These are phyloP conservation scores for Gastrolobium bilobum DNA, from an alignment of 306 rosid genomes.

Conservation along the genomic window DNA sequence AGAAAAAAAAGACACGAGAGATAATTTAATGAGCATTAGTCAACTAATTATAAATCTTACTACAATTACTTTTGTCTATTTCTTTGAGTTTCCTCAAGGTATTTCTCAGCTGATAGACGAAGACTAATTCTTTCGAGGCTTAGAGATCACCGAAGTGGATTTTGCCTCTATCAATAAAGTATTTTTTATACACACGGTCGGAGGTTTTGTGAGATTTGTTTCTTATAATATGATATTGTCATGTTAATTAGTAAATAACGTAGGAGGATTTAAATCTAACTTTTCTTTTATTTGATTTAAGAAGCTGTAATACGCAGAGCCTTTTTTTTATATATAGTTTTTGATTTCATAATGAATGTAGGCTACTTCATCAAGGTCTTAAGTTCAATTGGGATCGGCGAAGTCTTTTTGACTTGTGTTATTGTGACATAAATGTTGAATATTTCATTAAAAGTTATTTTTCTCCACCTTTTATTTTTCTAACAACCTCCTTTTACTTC, in stretches of 20 bases:
- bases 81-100: too few relatives aligned
- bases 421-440: not conserved
- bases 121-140: too few relatives aligned
- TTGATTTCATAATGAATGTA: not conserved
- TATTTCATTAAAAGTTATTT: too few relatives aligned
- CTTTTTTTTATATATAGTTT: not conserved
- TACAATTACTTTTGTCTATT: not conserved
- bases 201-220: not conserved
- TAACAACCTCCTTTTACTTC: too few relatives aligned
- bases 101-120: too few relatives aligned
- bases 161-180: too few relatives aligned
- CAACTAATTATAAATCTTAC: not conserved
- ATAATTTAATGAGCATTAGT: slow-evolving; percentile 2
- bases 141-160: too few relatives aligned
- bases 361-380: not conserved
- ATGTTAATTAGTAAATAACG: slow-evolving; percentile 28
- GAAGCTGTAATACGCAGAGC: slow-evolving; percentile 21
- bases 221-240: slow-evolving; percentile 21
- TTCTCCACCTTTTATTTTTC: too few relatives aligned
- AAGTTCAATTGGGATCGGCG: not conserved
- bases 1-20: not conserved
- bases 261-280: slow-evolving; percentile 14
- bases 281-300: slow-evolving; percentile 21
- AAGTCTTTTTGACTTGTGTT: not conserved
- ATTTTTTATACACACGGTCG: too few relatives aligned